Conservation (phyloP, 2,329 filamentous ascomycete genomes). For the Colletotrichum endophyticum region DNA sequence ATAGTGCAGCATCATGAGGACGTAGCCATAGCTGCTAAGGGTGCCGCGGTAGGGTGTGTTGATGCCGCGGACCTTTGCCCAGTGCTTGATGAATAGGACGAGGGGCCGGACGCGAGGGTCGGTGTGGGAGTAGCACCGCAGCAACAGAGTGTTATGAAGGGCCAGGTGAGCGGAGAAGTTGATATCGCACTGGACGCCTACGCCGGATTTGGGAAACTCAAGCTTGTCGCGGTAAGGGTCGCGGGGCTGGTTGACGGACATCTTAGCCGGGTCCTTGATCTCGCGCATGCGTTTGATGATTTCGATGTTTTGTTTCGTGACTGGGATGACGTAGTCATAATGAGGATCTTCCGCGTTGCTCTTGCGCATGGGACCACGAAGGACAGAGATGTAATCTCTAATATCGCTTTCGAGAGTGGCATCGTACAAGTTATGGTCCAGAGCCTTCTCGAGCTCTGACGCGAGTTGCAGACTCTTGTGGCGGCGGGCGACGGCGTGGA, state of each 20-base stretch:
- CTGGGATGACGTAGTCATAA: conserved; percentile 40
- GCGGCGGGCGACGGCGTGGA: conserved; percentile 49
- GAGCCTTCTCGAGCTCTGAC: conserved; percentile 57
- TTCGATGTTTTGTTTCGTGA: conserved; percentile 33
- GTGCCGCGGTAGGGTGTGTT: conserved; percentile 88
- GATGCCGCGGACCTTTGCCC: conserved; percentile 85
- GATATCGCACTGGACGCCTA: conserved; percentile 90
- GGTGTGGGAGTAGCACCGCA: conserved; percentile 82
- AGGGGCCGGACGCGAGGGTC: conserved; percentile 79
- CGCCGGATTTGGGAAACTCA: conserved; percentile 77
- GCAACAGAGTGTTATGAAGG: conserved; percentile 81
- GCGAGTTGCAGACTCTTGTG: conserved; percentile 64
- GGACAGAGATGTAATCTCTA: conserved; percentile 53
- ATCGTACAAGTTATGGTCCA: conserved; percentile 53
- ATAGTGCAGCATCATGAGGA: conserved; percentile 91
- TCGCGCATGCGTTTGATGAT: conserved; percentile 48
- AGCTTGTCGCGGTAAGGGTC: conserved; percentile 64
- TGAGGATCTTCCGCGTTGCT: conserved; percentile 21
- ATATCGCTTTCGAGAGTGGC: conserved; percentile 38
- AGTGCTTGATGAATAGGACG: conserved; percentile 87
- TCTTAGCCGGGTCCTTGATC: conserved; percentile 54
- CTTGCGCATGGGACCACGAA: conserved; percentile 43
- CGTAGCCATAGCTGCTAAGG: conserved; percentile 88
- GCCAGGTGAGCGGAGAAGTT: conserved; percentile 88
- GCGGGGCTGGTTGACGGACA: conserved; percentile 54